Evolutionary conservation across 108 stramenopile genomes (phyloP), one percentile per base, ranked within the genome.

Genomic region (Craspedostauros australis): DNA sequence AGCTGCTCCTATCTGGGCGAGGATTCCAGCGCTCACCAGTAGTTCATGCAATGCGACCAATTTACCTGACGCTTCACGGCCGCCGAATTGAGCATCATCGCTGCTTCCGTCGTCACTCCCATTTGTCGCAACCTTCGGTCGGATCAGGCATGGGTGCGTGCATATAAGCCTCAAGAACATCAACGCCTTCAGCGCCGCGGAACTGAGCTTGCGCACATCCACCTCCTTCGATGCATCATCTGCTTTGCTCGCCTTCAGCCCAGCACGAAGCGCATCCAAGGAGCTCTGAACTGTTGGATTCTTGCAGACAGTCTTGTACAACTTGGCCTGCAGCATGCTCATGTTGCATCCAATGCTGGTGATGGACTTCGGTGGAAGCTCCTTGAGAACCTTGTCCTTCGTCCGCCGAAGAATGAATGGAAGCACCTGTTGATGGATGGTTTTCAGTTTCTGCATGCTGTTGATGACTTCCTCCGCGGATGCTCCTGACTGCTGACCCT

Each of bases 351-450:
- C 75, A 43, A 97, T 64, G 15, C 85, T 81, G 5, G 88, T 83
- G 33, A 97, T 71, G 22, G 73, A 81, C 70, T 99, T 99, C 20
- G 96, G 93, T 3, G 98, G 98, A 39, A 99, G 66, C 46, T 90
- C 90, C 40, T 89, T 82, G 50, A 96, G 77, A 5, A 99, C 99
- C 57, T 95, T 88, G 9, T 70, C 71, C 62, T 98, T 98, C 39
- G 93, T 85, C 21, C 96, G 70, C 5, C 96, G 72, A 16, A 98
- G 59, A 37, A 98, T 82, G 53, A 98, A 98, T 31, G 96, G 96
- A 9, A 94, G 70, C 1, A 95, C 86, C 50, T 94, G 82, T 46
- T 94, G 89, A 57, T 98, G 96, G 21, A 95, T 66, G 32, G 75
- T 69, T 46, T 87, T 91, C 57, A 98, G 58, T 59, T 86, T 86